Percentiles rank a stretch among this genome's conserved stretches.
phyloP scores from a whole-genome alignment of 352 stramenopile genomes.

The Phytophthora sp. region DNA sequence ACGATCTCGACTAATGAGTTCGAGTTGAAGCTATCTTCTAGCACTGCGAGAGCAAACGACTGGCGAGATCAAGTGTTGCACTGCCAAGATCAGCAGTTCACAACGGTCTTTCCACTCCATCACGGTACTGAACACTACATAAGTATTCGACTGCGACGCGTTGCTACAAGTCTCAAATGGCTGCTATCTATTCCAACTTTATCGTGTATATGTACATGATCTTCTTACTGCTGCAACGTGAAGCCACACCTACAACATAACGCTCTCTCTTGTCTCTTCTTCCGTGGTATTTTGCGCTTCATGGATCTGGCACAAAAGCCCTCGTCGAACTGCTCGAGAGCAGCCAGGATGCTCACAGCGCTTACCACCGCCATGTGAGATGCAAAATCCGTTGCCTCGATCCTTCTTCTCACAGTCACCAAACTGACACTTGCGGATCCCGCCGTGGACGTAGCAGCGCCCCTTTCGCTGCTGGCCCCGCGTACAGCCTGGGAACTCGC shows the following conservation, averaged over 20 bases:
- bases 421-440: slow-evolving; percentile 83
- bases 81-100: background rate
- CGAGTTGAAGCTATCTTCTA: slow-evolving; percentile 7
- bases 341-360: slow-evolving; percentile 60
- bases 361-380: slow-evolving; percentile 75
- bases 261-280: slow-evolving; percentile 9
- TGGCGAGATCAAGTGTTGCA: slow-evolving; percentile 6
- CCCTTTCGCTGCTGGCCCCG: slow-evolving; percentile 85
- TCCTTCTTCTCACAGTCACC: slow-evolving; percentile 87
- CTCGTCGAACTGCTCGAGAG: slow-evolving; percentile 58
- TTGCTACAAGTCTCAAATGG: background rate
- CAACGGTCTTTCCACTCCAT: background rate
- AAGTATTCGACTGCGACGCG: background rate
- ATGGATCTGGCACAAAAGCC: slow-evolving; percentile 65
- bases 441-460: slow-evolving; percentile 84
- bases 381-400: slow-evolving; percentile 80
- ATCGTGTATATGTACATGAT: slow-evolving; percentile 30
- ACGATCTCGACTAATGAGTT: slow-evolving; percentile 2
- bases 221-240: slow-evolving; percentile 26
- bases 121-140: no score
- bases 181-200: slow-evolving; percentile 27
- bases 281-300: slow-evolving; percentile 29
- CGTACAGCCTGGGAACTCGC: slow-evolving; percentile 71
- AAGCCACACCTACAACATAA: slow-evolving; percentile 27
- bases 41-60: slow-evolving; percentile 4